Evolutionary conservation across 345 rosid species (phyloP).

Genomic region (Heritiera fomes): DNA sequence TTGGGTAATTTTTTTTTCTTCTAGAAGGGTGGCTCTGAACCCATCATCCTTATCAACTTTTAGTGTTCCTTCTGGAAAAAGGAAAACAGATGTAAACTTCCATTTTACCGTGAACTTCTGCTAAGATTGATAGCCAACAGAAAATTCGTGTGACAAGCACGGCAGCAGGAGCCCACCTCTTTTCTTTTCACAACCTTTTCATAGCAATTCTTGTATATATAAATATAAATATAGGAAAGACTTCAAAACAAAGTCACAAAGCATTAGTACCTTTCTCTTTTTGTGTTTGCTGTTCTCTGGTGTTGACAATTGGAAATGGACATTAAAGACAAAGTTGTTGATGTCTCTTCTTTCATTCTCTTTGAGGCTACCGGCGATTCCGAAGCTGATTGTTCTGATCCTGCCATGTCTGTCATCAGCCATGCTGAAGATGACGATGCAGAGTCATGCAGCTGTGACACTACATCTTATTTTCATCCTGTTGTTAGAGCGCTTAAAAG

Average conservation of each 20-base stretch:
- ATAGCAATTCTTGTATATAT: background rate
- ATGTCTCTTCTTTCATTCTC: slow-evolving; percentile 48
- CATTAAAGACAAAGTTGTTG: slow-evolving; percentile 28
- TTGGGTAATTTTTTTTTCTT: background rate
- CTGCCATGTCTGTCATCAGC: slow-evolving; percentile 10
- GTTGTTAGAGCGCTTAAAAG: slow-evolving; percentile 3
- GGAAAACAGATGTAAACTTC: background rate
- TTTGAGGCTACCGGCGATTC: slow-evolving; percentile 79
- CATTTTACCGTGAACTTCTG: background rate
- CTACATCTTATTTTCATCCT: slow-evolving; percentile 18
- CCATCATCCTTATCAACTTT: background rate
- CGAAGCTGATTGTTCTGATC: slow-evolving; percentile 37
- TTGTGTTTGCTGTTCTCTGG: background rate
- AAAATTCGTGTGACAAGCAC: slow-evolving; percentile 3
- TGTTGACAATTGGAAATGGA: slow-evolving; percentile 16
- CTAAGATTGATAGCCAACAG: background rate
- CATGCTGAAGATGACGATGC: slow-evolving; percentile 35
- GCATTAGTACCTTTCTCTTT: background rate
- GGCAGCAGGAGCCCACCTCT: background rate
- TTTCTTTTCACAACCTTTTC: background rate
- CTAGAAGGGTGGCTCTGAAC: background rate
- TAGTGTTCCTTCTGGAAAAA: background rate
- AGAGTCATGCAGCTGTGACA: slow-evolving; percentile 55
- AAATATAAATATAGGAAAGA: background rate
- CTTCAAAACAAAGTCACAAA: background rate